These are phyloP conservation scores for Fusarium pseudocircinatum DNA, from an alignment of 2,329 filamentous ascomycete genomes.

Conservation along the genomic window DNA sequence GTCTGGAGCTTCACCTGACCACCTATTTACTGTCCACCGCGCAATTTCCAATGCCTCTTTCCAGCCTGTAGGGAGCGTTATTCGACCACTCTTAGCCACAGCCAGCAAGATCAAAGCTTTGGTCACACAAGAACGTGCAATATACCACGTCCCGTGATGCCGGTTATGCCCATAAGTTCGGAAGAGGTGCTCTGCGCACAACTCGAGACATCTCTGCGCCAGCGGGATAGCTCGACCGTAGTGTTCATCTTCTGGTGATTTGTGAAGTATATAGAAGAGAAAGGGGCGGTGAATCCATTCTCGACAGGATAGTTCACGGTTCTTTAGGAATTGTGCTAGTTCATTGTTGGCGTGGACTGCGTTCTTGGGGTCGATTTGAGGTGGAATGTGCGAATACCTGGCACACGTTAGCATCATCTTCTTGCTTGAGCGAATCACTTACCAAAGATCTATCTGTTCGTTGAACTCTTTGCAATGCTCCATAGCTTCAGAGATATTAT, in stretches of 20 bases:
- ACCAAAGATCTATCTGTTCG: background rate
- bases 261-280: background rate
- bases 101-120: background rate
- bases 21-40: background rate
- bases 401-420: rapidly evolving
- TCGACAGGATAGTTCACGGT: background rate
- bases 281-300: background rate
- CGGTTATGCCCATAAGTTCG: background rate
- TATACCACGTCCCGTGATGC: background rate
- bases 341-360: background rate
- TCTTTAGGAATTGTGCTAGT: background rate
- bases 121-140: background rate
- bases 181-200: background rate
- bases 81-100: background rate
- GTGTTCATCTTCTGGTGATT: background rate
- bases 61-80: background rate
- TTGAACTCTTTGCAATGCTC: background rate
- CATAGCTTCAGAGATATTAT: background rate
- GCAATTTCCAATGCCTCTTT: background rate
- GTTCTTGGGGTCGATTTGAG: background rate
- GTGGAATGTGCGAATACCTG: background rate
- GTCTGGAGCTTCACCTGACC: background rate
- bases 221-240: background rate
- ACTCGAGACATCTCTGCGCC: background rate
- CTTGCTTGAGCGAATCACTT: background rate